phyloP scores from a whole-genome alignment of 805 yeast genomes.

The Wickerhamomyces canadensis region DNA sequence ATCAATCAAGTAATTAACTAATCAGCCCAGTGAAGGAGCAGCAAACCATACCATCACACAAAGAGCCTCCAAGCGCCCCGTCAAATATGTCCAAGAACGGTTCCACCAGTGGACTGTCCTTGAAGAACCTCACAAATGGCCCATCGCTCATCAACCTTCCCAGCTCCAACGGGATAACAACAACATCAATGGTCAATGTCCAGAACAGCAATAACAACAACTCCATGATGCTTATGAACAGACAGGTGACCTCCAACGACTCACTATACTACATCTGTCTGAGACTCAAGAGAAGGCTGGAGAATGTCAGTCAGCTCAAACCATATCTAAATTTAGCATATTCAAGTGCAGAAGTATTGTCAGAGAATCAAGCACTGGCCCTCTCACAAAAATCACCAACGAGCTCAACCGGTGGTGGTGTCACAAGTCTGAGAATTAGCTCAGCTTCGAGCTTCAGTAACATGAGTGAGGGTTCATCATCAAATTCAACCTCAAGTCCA shows the following conservation, averaged over 20 bases:
- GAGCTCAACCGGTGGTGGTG: constrained; percentile 6
- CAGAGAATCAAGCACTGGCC: constrained; percentile 64
- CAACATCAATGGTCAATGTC: constrained; percentile 2
- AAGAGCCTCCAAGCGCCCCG: too few relatives aligned
- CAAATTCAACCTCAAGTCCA: constrained; percentile 22
- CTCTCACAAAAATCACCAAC: constrained; percentile 31
- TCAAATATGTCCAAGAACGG: background rate
- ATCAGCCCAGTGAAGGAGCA: too few relatives aligned
- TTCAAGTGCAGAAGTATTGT: constrained; percentile 57
- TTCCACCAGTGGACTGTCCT: background rate
- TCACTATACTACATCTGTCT: constrained; percentile 67
- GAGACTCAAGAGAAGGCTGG: constrained; percentile 48
- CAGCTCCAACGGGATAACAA: too few relatives aligned
- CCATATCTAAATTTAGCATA: constrained; percentile 63
- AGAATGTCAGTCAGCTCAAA: constrained; percentile 57
- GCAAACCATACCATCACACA: too few relatives aligned
- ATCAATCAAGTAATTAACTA: too few relatives aligned
- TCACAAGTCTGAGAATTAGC: constrained; percentile 27
- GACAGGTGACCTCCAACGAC: constrained; percentile 54
- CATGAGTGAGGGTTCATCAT: constrained; percentile 27
- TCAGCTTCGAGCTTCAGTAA: constrained; percentile 29
- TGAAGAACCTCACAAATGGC: background rate
- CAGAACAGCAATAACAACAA: constrained; percentile 16
- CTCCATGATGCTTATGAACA: constrained; percentile 50
- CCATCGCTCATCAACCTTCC: constrained; percentile 2